These are phyloP conservation scores for Dactylellina haptotyla DNA, from an alignment of 2,329 filamentous ascomycete genomes.

Conservation along the genomic window DNA sequence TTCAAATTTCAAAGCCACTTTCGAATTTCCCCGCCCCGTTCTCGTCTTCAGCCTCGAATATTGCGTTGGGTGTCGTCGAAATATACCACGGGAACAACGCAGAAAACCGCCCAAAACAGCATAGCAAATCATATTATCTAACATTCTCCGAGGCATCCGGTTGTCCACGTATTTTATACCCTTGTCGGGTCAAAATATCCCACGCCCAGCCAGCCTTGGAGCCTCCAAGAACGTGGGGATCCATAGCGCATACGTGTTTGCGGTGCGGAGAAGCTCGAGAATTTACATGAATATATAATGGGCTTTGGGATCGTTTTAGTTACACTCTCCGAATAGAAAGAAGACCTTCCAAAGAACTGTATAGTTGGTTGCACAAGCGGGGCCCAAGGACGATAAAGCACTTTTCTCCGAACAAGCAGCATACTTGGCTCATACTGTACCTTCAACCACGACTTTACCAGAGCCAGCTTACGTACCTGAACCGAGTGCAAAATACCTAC, in stretches of 20 bases:
- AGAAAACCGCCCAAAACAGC: slow-evolving; percentile 27
- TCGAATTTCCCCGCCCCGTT: slow-evolving; percentile 1
- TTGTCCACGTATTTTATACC: slow-evolving; percentile 1
- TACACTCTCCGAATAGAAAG: too few relatives aligned
- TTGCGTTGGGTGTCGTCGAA: slow-evolving; percentile 14
- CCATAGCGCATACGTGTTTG: background rate
- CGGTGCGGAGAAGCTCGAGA: background rate
- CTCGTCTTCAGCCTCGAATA: slow-evolving; percentile 12
- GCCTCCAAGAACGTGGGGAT: background rate
- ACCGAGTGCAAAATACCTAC: too few relatives aligned
- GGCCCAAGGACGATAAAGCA: too few relatives aligned
- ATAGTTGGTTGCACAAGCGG: too few relatives aligned
- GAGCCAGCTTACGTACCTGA: too few relatives aligned
- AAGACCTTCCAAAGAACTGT: too few relatives aligned
- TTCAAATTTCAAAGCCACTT: background rate
- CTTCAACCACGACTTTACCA: too few relatives aligned
- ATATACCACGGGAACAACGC: slow-evolving; percentile 51
- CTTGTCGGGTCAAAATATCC: slow-evolving; percentile 11
- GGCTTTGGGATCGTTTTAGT: too few relatives aligned
- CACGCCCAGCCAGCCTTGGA: slow-evolving; percentile 25
- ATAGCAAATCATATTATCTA: slow-evolving; percentile 1
- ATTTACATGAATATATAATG: slow-evolving; percentile 30
- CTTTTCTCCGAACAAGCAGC: too few relatives aligned
- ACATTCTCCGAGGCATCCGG: slow-evolving; percentile 33
- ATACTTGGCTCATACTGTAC: too few relatives aligned